Conservation (phyloP, 345 rosid species). For the Capsella bursapastoris region DNA sequence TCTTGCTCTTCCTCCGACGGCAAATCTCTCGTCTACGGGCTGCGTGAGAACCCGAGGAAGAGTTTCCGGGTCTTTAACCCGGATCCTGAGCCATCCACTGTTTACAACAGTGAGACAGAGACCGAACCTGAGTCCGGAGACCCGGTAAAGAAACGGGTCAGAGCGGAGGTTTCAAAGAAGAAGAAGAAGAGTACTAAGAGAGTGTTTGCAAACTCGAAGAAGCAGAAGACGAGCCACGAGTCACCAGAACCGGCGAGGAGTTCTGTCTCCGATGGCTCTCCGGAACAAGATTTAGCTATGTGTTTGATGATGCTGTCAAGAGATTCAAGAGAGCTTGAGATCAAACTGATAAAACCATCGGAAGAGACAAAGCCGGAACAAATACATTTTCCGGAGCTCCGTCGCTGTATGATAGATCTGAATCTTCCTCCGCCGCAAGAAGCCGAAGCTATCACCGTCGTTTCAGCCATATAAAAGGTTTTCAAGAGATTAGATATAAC, state of each 20-base stretch:
- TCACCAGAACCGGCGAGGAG: constrained; percentile 90
- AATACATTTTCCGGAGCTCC: constrained; percentile 37
- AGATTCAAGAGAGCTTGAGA: constrained; percentile 59
- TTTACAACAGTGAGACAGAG: constrained; percentile 75
- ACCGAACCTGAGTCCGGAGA: constrained; percentile 64
- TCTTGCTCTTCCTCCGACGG: constrained; percentile 59
- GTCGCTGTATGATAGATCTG: constrained; percentile 73
- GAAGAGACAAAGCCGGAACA: constrained; percentile 45
- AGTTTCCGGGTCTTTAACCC: constrained; percentile 74
- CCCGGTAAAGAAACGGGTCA: constrained; percentile 62
- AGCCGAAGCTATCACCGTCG: constrained; percentile 47
- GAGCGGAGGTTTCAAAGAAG: constrained; percentile 36
- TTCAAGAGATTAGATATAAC: constrained; percentile 23
- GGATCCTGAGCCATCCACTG: constrained; percentile 51
- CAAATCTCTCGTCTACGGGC: constrained; percentile 51
- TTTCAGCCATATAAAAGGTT: constrained; percentile 28
- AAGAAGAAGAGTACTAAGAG: constrained; percentile 26
- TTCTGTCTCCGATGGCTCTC: constrained; percentile 71
- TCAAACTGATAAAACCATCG: constrained; percentile 28
- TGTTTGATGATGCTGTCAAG: constrained; percentile 96
- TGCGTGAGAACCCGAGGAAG: constrained; percentile 79
- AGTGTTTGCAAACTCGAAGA: constrained; percentile 24
- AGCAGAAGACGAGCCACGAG: constrained; percentile 35
- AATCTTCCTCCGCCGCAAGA: constrained; percentile 93
- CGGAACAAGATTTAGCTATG: constrained; percentile 84